Evolutionary conservation across 306 rosid genomes (phyloP).

Genomic region (Fragaria nilgerrensis): DNA sequence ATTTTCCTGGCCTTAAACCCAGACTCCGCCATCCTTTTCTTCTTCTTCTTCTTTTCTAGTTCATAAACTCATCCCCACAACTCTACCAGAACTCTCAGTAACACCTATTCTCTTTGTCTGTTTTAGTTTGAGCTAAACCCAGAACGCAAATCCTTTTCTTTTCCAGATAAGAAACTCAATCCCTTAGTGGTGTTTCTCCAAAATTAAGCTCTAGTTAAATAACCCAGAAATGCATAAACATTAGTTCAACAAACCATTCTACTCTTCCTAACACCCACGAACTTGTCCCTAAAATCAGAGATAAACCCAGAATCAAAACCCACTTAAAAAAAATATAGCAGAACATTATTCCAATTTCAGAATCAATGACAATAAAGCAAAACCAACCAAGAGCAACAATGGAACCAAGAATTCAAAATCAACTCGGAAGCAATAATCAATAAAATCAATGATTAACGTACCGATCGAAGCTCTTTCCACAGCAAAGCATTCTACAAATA

Average conservation of each 20-base stretch:
- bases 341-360: constrained; percentile 10
- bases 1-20: constrained; percentile 13
- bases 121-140: constrained; percentile 16
- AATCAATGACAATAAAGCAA: constrained; percentile 13
- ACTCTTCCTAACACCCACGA: constrained; percentile 14
- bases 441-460: constrained; percentile 32
- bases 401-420: constrained; percentile 6
- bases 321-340: background rate
- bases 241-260: background rate
- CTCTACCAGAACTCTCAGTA: background rate
- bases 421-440: background rate
- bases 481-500: constrained; percentile 54
- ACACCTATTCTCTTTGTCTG: background rate
- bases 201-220: background rate
- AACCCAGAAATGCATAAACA: background rate
- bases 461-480: constrained; percentile 75
- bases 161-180: background rate
- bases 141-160: constrained; percentile 26
- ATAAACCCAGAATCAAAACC: constrained; percentile 2
- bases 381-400: constrained; percentile 1
- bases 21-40: background rate
- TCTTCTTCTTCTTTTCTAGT: no score
- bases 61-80: background rate
- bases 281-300: background rate
- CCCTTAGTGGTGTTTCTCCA: background rate